Percentiles rank a stretch among this genome's conserved stretches.
phyloP scores from a whole-genome alignment of 1,284 basidiomycete species.

The Fomitopsis schrenkii region DNA sequence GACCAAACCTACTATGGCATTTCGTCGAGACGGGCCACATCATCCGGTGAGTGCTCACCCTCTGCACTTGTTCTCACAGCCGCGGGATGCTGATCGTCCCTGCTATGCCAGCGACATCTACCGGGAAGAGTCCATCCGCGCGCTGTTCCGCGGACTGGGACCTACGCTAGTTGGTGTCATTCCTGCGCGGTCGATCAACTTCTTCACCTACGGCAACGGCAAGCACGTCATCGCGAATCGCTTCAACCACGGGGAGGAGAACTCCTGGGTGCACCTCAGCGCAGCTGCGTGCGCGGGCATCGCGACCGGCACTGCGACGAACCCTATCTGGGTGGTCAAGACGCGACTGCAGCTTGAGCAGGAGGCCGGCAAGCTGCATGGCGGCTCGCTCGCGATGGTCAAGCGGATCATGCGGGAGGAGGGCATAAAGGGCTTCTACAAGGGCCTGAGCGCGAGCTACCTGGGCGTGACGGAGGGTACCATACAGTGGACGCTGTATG shows the following conservation, averaged over 20 bases:
- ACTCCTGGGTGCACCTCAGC: slow-evolving; percentile 79
- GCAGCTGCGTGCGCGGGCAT: slow-evolving; percentile 88
- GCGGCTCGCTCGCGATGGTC: slow-evolving; percentile 62
- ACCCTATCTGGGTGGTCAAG: slow-evolving; percentile 99
- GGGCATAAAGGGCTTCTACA: slow-evolving; percentile 89
- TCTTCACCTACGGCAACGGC: slow-evolving; percentile 97
- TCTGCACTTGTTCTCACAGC: not conserved
- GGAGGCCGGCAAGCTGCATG: slow-evolving; percentile 29
- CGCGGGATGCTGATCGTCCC: not conserved
- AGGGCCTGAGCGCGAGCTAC: slow-evolving; percentile 92
- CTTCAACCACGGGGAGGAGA: slow-evolving; percentile 84
- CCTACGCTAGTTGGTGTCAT: slow-evolving; percentile 94
- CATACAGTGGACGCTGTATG: slow-evolving; percentile 98
- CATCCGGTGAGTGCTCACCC: slow-evolving; percentile 56
- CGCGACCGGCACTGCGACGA: slow-evolving; percentile 86
- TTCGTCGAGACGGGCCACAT: slow-evolving; percentile 95
- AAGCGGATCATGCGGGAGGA: slow-evolving; percentile 76
- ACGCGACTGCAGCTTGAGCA: slow-evolving; percentile 81
- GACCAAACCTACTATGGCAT: slow-evolving; percentile 72
- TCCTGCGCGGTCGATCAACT: slow-evolving; percentile 95
- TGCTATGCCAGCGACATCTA: slow-evolving; percentile 69
- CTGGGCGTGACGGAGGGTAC: slow-evolving; percentile 96
- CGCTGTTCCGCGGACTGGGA: slow-evolving; percentile 92
- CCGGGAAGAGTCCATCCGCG: slow-evolving; percentile 85
- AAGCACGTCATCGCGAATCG: slow-evolving; percentile 85